phyloP scores from a whole-genome alignment of 2,329 filamentous ascomycete species.

The Alternaria alternata region DNA sequence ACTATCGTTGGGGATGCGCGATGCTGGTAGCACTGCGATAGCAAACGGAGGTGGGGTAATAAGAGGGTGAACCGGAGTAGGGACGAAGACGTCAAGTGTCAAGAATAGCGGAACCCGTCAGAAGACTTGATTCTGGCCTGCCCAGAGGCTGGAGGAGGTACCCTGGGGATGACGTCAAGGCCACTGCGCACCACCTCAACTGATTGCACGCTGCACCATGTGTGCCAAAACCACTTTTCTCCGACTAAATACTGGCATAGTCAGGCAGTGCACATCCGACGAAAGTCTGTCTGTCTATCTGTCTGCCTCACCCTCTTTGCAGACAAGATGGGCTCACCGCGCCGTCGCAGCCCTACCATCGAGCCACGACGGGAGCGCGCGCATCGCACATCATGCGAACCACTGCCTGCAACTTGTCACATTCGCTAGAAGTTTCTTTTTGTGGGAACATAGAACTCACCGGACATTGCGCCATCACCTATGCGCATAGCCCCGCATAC shows the following conservation, averaged over 20 bases:
- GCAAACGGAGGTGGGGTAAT: slow-evolving; percentile 16
- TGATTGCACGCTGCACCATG: slow-evolving; percentile 2
- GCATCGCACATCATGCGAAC: slow-evolving; percentile 25
- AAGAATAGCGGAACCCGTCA: slow-evolving; percentile 22
- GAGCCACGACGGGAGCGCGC: slow-evolving; percentile 11
- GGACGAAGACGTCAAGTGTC: slow-evolving; percentile 23
- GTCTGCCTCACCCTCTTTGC: slow-evolving; percentile 7
- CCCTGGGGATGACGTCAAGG: slow-evolving; percentile 13
- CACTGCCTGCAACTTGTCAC: slow-evolving; percentile 16
- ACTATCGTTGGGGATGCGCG: slow-evolving; percentile 12
- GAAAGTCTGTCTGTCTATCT: neutral
- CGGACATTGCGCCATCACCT: slow-evolving; percentile 19
- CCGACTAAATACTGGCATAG: slow-evolving; percentile 8
- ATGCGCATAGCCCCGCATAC: slow-evolving; percentile 26
- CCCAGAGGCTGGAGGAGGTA: slow-evolving; percentile 12
- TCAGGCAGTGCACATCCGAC: slow-evolving; percentile 7
- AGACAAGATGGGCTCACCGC: slow-evolving; percentile 13
- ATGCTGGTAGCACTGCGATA: slow-evolving; percentile 9
- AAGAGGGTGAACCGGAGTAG: slow-evolving; percentile 21
- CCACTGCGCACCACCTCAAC: slow-evolving; percentile 5
- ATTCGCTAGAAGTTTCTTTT: slow-evolving; percentile 14
- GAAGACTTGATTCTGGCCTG: slow-evolving; percentile 21
- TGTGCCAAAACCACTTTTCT: neutral
- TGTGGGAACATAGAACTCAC: slow-evolving; percentile 15
- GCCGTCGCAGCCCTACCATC: slow-evolving; percentile 17